Evolutionary conservation across 2,329 filamentous ascomycete species (phyloP).

Genomic region (Fusarium lyarnte): DNA sequence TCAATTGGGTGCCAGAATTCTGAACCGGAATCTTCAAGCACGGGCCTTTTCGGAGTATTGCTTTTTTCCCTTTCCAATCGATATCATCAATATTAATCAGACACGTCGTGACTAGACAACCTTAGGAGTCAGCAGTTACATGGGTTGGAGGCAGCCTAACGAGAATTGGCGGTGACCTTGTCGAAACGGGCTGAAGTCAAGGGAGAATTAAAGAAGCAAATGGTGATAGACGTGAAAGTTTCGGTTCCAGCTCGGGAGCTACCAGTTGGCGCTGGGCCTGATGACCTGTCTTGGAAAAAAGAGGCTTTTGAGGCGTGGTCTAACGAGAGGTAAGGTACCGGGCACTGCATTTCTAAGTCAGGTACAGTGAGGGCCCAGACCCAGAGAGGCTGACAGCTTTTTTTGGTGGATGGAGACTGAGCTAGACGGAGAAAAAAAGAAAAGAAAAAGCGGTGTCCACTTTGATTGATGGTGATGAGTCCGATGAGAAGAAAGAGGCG

Average conservation of each 20-base stretch:
- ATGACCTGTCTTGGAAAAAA: conserved; percentile 17
- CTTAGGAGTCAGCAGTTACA: conserved; percentile 13
- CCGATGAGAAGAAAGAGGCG: conserved; percentile 1
- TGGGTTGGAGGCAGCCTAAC: conserved; percentile 1
- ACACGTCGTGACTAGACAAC: conserved; percentile 5
- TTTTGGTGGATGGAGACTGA: not conserved
- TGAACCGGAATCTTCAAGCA: conserved; percentile 23
- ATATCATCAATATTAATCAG: conserved; percentile 7
- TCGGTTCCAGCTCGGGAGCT: conserved; percentile 24
- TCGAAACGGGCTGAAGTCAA: conserved; percentile 9
- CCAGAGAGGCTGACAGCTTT: conserved; percentile 12
- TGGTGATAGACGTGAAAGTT: conserved; percentile 3
- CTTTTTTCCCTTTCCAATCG: conserved; percentile 20
- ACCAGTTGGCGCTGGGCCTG: conserved; percentile 22
- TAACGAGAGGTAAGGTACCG: conserved; percentile 25
- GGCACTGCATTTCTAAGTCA: conserved; percentile 23
- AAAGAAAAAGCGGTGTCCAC: conserved; percentile 18
- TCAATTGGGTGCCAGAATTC: conserved; percentile 8
- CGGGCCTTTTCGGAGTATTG: conserved; percentile 20
- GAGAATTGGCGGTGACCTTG: conserved; percentile 8
- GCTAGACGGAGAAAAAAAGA: not conserved
- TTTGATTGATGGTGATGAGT: not conserved
- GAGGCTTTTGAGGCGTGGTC: conserved; percentile 21
- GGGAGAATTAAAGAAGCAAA: conserved; percentile 5
- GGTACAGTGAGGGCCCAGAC: conserved; percentile 17